These are phyloP conservation scores for Phanerochaete carnosa DNA, from an alignment of 768 basidiomycete species.

Conservation along the genomic window DNA sequence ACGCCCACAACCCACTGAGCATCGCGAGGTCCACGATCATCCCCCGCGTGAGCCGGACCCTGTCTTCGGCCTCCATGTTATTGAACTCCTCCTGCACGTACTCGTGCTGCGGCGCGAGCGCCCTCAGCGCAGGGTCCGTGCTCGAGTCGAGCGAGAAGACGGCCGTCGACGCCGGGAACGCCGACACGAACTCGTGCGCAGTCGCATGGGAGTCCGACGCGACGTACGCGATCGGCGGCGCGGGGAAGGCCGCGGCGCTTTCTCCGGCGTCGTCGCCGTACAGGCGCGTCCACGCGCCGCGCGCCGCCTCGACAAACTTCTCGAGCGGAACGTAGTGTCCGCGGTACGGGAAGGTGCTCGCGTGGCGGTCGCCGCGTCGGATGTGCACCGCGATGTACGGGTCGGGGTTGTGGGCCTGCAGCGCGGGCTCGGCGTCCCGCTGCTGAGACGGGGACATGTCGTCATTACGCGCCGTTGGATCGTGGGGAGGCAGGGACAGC, in stretches of 20 bases:
- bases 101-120: conserved; percentile 46
- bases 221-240: conserved; percentile 44
- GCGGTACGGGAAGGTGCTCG: conserved; percentile 41
- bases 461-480: conserved; percentile 3
- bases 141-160: conserved; percentile 47
- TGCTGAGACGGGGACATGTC: not conserved
- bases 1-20: conserved; percentile 59
- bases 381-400: conserved; percentile 59
- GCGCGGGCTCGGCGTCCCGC: conserved; percentile 3
- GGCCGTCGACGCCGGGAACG: conserved; percentile 31
- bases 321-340: conserved; percentile 45
- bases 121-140: conserved; percentile 37
- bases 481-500: conserved; percentile 16
- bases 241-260: conserved; percentile 20
- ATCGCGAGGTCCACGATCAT: conserved; percentile 69
- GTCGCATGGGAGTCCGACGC: conserved; percentile 58
- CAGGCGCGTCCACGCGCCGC: conserved; percentile 37
- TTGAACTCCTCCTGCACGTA: conserved; percentile 56
- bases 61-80: conserved; percentile 33
- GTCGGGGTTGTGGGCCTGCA: conserved; percentile 14
- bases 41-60: conserved; percentile 53
- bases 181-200: conserved; percentile 37
- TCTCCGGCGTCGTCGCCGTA: conserved; percentile 22
- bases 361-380: conserved; percentile 56
- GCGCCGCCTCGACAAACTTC: conserved; percentile 44